Base-by-base conservation (phyloP, 2,329 filamentous ascomycete genomes). In the Diaporthe destruens region DNA sequence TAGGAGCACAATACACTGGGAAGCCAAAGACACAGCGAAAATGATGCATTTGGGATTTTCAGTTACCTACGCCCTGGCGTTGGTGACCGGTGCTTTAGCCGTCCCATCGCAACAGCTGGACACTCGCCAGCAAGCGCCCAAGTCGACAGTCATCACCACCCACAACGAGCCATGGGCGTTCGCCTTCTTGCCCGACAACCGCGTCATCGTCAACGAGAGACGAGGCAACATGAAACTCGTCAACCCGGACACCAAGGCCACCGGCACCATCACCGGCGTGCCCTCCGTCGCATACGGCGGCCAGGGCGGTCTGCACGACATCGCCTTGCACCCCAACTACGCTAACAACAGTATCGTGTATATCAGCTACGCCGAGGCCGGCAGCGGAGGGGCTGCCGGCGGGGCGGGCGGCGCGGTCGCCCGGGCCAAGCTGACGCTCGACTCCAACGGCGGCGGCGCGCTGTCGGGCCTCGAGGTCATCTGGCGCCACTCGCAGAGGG, bases 311-410 rank as follows among this genome's bases (percentile, higher is more conserved):
- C 76, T 81, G 56, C 76, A 77, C 74, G 80, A 81, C 73, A 77
- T 81, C 75, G 80, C 78, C 75, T 66, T 81, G 71, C 80, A 81
- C 78, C 80, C 80, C 61, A n/a, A 79, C 1, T 81, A 78, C 72
- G 75, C 76, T 55, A 74, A 79, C 51, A 81, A 81, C 77, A 78
- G 72, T 49, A 77, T 80, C 12, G 68, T 81, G 5, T 81, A 81
- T 69, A 72, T 81, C 76, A 80, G 79, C 78, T 81, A 80, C 75
- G 80, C 79, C 73, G 80, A 80, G 74, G 73, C 70, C 56, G 76
- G 78, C 72, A 71, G 32, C 32, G 32, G 56, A 6, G 36, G 56
- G 1, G 56, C 53, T 6, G 34, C 34, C 7, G 76, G 77, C 59
- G 75, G 76, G 0, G 77, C 77, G 49, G 78, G 79, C 49, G 79